A percentile compares a stretch with the other conserved stretches of the same genome.
phyloP scores from a whole-genome alignment of 2,329 filamentous ascomycete genomes.

The Ophiostoma perfectum region DNA sequence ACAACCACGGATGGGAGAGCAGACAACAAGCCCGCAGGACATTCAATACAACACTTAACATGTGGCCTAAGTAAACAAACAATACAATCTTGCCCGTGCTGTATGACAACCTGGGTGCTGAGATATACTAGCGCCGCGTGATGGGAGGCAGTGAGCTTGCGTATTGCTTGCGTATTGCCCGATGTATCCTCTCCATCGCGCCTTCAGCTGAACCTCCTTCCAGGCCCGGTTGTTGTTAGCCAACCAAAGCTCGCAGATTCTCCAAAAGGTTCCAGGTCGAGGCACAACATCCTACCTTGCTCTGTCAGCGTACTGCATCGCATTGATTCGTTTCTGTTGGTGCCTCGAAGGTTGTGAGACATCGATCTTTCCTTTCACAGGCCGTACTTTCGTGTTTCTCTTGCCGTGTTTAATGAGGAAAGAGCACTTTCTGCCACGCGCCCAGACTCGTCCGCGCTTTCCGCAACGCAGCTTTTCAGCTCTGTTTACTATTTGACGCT shows the following conservation, averaged over 20 bases:
- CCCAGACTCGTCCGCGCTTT: neutral
- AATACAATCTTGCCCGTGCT: neutral
- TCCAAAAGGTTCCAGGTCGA: neutral
- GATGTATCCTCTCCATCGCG: neutral
- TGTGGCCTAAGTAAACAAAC: constrained; percentile 1
- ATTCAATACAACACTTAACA: neutral
- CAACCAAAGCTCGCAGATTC: neutral
- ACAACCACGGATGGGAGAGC: constrained; percentile 4
- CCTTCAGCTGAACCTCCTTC: constrained; percentile 9
- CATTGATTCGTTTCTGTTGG: neutral
- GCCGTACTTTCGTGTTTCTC: constrained; percentile 4
- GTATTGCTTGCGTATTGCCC: neutral
- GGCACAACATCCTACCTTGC: neutral
- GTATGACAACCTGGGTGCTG: neutral
- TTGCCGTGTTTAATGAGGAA: neutral
- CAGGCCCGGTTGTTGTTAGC: neutral
- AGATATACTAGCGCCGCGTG: neutral
- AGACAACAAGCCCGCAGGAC: neutral
- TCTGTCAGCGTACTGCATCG: neutral
- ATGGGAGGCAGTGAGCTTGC: neutral
- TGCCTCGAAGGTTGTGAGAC: neutral
- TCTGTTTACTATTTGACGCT: neutral
- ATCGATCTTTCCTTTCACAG: neutral
- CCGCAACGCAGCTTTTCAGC: neutral
- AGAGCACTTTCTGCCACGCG: neutral